Base-by-base conservation (phyloP, 2,329 filamentous ascomycete species). In the Coniochaeta sp. region DNA sequence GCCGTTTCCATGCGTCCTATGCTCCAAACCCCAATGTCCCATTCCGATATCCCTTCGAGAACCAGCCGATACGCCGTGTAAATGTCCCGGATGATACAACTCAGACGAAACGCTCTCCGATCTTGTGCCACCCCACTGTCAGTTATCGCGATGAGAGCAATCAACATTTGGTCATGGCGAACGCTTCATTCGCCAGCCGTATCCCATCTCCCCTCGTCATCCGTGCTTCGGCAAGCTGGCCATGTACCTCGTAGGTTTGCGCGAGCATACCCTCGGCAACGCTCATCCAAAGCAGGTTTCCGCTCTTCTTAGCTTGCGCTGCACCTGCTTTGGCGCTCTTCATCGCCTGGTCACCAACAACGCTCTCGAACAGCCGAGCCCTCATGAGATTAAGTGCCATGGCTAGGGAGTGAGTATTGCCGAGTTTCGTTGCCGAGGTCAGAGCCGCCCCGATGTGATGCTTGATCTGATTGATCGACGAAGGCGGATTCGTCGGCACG, bases 311-410 rank as follows among this genome's bases (percentile, higher is more conserved):
- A 5, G 89, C 88, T 75, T 90, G 87, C 47, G 81, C 82, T 26
- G 82, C 81, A 26, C 86, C 88, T 0, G 89, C 89, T 64, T 83
- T 81, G 4, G 89, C 88, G 68, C 88, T 90, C 74, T 92, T 92
- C 61, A 90, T 80, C 0, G 89, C 88, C 71, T 93, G 89, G 61
- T 89, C 88, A 57, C 91, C 91, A 4, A 96, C 85, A 16, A 93
- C 88, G 61, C 89, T 89, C 54, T 88, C 87, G 72, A 93, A 97
- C 68, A 96, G 89, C 58, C 87, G 84, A 68, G 83, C 86, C 58
- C 89, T 89, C 89, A 97, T 96, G 64, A 95, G 87, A 65, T 87
- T 92, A 61, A 97, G 83, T 6, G 89, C 87, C 64, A 97, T 89
- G 55, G 88, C 88, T n/a, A 92, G 82, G 59, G 93, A 88, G 64